Evolutionary conservation across 139 green algal genomes (phyloP).

Genomic region (Chlorella sp.): DNA sequence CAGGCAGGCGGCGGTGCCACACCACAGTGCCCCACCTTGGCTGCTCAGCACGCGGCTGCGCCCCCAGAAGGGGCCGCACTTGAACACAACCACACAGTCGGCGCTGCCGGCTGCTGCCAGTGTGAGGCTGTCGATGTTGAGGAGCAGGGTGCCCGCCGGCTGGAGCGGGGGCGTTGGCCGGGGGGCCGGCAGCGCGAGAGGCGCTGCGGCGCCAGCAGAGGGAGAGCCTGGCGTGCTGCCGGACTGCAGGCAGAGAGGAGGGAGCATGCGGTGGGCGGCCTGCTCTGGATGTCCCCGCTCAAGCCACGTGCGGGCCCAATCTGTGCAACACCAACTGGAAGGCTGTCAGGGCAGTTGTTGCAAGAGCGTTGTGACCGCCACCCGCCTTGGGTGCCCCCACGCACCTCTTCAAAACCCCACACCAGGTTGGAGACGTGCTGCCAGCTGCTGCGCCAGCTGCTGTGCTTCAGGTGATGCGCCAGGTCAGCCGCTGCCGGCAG

Average conservation of each 20-base stretch:
- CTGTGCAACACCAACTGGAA: neutral
- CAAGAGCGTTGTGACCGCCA: too few species aligned
- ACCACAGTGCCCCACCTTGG: neutral
- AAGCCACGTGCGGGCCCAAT: too few species aligned
- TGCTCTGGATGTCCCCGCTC: neutral
- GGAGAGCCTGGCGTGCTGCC: neutral
- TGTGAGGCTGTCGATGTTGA: neutral
- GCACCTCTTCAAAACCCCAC: neutral
- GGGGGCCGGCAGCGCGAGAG: neutral
- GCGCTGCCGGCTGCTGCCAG: neutral
- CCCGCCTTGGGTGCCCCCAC: neutral
- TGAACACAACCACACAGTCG: slow-evolving; percentile 41
- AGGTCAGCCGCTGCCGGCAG: neutral
- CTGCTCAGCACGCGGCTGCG: neutral
- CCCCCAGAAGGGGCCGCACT: slow-evolving; percentile 49
- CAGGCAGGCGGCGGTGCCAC: neutral
- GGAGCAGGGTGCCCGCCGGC: slow-evolving; percentile 9
- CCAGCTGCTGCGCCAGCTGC: neutral
- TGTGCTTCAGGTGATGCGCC: neutral
- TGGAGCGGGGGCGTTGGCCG: neutral
- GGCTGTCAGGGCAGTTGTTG: neutral
- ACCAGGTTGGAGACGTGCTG: neutral
- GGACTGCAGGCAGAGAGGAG: neutral
- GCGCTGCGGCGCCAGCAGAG: neutral
- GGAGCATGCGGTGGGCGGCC: neutral